Evolutionary conservation across 768 basidiomycete species (phyloP).

Genomic region (Lactarius vividus): DNA sequence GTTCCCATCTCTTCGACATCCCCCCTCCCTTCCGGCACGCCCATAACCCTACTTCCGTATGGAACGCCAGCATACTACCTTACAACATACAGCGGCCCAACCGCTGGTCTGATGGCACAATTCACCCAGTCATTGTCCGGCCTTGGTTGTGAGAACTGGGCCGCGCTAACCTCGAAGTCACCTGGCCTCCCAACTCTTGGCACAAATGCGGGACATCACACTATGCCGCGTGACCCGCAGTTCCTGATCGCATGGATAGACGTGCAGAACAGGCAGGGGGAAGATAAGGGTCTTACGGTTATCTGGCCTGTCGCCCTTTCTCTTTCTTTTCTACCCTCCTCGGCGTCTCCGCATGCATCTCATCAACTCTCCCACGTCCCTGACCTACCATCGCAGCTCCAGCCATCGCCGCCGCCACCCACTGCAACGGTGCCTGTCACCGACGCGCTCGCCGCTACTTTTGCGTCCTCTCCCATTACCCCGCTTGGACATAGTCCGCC

Average conservation of each 20-base stretch:
- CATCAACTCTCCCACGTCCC: conserved; percentile 55
- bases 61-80: conserved; percentile 73
- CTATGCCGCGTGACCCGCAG: conserved; percentile 25
- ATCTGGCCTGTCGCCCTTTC: conserved; percentile 71
- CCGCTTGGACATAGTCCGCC: conserved; percentile 14
- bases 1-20: conserved; percentile 44
- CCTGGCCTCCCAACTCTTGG: conserved; percentile 1
- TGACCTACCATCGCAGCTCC: conserved; percentile 60
- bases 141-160: conserved; percentile 58
- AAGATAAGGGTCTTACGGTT: conserved; percentile 73
- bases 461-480: conserved; percentile 19
- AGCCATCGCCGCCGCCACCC: conserved; percentile 48
- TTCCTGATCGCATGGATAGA: conserved; percentile 73
- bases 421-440: conserved; percentile 29
- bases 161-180: conserved; percentile 17
- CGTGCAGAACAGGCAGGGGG: conserved; percentile 75
- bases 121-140: conserved; percentile 64
- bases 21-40: conserved; percentile 56
- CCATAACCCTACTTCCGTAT: conserved; percentile 67
- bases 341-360: conserved; percentile 39
- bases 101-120: conserved; percentile 55
- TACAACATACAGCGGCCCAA: conserved; percentile 66
- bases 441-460: conserved; percentile 1
- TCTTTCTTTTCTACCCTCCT: conserved; percentile 40
- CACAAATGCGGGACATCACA: conserved; percentile 4